Conservation (phyloP, 1,284 basidiomycete genomes). For the Puccinia coronata region DNA sequence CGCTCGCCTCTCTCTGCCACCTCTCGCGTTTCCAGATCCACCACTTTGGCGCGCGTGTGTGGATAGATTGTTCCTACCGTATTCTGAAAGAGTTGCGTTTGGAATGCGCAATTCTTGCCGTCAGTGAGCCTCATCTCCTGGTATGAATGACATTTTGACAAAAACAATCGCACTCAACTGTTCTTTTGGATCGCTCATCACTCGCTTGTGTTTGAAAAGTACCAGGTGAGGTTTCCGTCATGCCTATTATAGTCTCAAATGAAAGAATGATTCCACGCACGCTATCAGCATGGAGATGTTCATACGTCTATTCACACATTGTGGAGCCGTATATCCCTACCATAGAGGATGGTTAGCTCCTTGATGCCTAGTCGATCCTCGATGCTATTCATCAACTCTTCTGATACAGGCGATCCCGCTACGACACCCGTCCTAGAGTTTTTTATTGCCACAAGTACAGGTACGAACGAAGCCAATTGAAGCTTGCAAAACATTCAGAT, state of each 20-base stretch:
- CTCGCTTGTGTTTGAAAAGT: conserved; percentile 10
- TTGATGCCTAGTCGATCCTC: conserved; percentile 48
- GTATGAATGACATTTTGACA: background rate
- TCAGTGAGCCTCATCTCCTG: background rate
- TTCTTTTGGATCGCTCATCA: conserved; percentile 24
- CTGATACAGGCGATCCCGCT: conserved; percentile 50
- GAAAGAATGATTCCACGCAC: background rate
- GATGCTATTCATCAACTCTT: conserved; percentile 45
- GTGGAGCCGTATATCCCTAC: background rate
- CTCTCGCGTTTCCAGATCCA: conserved; percentile 43
- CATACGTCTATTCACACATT: background rate
- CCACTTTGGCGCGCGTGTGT: conserved; percentile 48
- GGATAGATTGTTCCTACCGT: conserved; percentile 51
- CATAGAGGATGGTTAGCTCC: conserved; percentile 52
- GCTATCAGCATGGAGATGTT: background rate
- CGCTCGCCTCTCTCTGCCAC: background rate
- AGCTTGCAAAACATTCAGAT: background rate
- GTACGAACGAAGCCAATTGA: background rate
- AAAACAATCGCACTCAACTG: conserved; percentile 11
- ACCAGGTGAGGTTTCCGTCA: conserved; percentile 48
- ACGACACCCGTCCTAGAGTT: conserved; percentile 49
- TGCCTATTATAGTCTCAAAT: conserved; percentile 25
- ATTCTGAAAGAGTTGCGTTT: conserved; percentile 2
- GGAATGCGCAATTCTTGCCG: background rate
- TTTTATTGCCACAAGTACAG: background rate